A percentile compares a stretch with the other conserved stretches of the same genome.
phyloP scores from a whole-genome alignment of 257 asterid species.

The Solanum bulbocastanum region DNA sequence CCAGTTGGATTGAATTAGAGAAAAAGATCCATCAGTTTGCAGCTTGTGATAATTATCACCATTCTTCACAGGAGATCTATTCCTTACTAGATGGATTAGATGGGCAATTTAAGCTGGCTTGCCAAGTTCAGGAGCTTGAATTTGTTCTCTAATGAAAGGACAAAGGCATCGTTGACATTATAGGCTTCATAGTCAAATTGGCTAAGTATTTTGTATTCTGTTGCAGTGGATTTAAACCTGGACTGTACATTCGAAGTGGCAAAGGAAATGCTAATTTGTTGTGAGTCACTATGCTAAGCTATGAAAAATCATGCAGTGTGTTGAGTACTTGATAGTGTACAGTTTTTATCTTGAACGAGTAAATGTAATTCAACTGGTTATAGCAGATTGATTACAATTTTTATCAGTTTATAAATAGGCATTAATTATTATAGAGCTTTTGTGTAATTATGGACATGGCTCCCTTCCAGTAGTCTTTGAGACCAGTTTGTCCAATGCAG shows the following conservation, averaged over 20 bases:
- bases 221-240: neutral
- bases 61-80: conserved; percentile 33
- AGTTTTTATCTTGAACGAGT: neutral
- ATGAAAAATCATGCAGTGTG: neutral
- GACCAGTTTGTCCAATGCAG: neutral
- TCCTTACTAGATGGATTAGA: conserved; percentile 34
- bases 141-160: neutral
- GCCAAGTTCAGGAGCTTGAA: conserved; percentile 9
- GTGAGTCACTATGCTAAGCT: neutral
- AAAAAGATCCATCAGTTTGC: conserved; percentile 55
- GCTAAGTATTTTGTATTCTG: neutral
- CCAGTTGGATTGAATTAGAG: conserved; percentile 66
- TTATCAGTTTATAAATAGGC: neutral
- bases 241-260: neutral
- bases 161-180: neutral
- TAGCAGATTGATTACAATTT: neutral
- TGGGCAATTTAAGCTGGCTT: conserved; percentile 41
- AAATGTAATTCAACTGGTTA: neutral
- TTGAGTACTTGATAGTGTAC: neutral
- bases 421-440: neutral
- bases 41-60: conserved; percentile 45
- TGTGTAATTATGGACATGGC: neutral
- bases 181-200: neutral
- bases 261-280: neutral
- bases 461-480: neutral